Evolutionary conservation across 768 basidiomycete species (phyloP).

Genomic region (Hemileccinum rubropunctum): DNA sequence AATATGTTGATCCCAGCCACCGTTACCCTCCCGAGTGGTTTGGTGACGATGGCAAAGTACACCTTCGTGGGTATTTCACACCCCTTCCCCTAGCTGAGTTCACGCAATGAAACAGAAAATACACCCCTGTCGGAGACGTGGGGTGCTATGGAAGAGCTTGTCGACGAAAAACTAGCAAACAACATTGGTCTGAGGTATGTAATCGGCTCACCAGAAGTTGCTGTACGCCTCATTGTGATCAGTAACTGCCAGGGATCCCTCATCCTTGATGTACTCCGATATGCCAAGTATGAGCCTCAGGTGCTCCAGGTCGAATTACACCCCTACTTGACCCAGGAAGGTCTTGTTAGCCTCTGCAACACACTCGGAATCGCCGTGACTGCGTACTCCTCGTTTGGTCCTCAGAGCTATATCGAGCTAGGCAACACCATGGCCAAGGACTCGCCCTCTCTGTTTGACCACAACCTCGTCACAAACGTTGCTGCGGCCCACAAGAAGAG

Average conservation of each 20-base stretch:
- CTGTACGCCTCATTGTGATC: slow-evolving; percentile 1
- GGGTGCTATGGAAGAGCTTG: slow-evolving; percentile 76
- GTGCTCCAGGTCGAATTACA: slow-evolving; percentile 63
- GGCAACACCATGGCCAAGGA: slow-evolving; percentile 46
- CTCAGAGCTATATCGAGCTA: slow-evolving; percentile 62
- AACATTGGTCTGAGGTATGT: slow-evolving; percentile 76
- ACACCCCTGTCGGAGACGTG: slow-evolving; percentile 82
- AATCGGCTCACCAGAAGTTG: not conserved
- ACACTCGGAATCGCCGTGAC: slow-evolving; percentile 49
- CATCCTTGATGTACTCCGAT: slow-evolving; percentile 73
- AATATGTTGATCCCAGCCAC: slow-evolving; percentile 74
- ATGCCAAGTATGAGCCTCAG: slow-evolving; percentile 62
- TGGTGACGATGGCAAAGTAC: slow-evolving; percentile 67
- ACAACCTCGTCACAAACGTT: slow-evolving; percentile 42
- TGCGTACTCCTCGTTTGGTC: slow-evolving; percentile 56
- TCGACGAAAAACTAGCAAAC: slow-evolving; percentile 65
- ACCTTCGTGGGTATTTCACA: slow-evolving; percentile 47
- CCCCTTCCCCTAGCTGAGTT: not conserved
- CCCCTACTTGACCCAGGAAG: slow-evolving; percentile 52
- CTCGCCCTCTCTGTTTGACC: slow-evolving; percentile 50
- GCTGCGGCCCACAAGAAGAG: slow-evolving; percentile 55
- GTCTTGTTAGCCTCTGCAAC: slow-evolving; percentile 42
- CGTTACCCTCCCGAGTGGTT: slow-evolving; percentile 85
- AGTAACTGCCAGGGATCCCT: slow-evolving; percentile 76
- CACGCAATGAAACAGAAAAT: slow-evolving; percentile 41